Evolutionary conservation across 2,329 filamentous ascomycete species (phyloP).

Genomic region (Fusarium citri): DNA sequence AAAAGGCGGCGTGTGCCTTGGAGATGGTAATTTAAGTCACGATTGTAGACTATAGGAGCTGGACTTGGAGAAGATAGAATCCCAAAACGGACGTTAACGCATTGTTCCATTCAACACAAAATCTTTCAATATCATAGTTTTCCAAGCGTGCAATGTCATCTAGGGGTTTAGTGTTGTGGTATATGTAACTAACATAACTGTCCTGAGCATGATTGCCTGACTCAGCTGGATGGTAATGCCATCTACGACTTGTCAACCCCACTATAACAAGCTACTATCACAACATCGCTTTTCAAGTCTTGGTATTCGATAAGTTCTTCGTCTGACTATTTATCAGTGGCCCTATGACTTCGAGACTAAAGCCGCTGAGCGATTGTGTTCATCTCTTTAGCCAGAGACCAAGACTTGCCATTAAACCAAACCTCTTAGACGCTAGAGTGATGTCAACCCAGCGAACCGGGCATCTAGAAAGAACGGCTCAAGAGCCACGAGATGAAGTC

Average conservation of each 20-base stretch:
- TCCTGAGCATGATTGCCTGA: slow-evolving; percentile 10
- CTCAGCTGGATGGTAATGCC: slow-evolving; percentile 17
- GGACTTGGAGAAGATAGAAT: slow-evolving; percentile 43
- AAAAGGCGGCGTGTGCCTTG: slow-evolving; percentile 14
- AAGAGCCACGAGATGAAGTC: slow-evolving; percentile 76
- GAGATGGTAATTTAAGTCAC: slow-evolving; percentile 35
- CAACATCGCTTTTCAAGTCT: neutral
- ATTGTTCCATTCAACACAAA: slow-evolving; percentile 32
- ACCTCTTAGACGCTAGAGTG: neutral
- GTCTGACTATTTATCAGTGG: neutral
- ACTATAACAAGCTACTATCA: slow-evolving; percentile 13
- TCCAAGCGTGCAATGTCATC: slow-evolving; percentile 1
- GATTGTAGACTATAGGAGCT: slow-evolving; percentile 28
- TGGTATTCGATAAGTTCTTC: neutral
- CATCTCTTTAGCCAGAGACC: neutral
- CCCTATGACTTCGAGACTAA: slow-evolving; percentile 14
- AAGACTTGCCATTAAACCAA: neutral
- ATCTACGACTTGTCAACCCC: slow-evolving; percentile 16
- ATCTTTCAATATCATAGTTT: slow-evolving; percentile 11
- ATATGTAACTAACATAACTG: neutral
- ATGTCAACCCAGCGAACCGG: slow-evolving; percentile 37
- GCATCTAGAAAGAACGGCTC: slow-evolving; percentile 60
- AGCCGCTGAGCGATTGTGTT: neutral
- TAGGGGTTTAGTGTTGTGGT: neutral
- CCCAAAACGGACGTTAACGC: slow-evolving; percentile 43